phyloP scores from a whole-genome alignment of 495 filamentous ascomycete genomes.

The Evansstolkia leycettana region DNA sequence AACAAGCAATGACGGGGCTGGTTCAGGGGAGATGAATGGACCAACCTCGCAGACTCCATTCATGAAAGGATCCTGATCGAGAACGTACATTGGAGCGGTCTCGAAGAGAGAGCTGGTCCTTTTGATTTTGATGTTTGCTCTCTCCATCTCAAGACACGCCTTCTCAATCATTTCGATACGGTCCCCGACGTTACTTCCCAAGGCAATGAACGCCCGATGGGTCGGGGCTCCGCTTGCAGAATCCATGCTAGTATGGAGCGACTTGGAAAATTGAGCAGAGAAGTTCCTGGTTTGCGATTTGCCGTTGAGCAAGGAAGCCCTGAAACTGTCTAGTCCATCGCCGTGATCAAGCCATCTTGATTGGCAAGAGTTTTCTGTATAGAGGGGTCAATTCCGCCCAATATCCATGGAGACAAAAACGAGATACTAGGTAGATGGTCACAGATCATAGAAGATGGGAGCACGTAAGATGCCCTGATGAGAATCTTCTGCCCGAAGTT shows the following conservation, averaged over 20 bases:
- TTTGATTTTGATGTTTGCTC: constrained; percentile 55
- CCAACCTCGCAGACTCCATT: constrained; percentile 90
- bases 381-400: no score
- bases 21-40: no score
- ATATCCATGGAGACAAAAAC: no score
- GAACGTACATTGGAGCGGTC: constrained; percentile 91
- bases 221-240: constrained; percentile 5
- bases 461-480: no score
- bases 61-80: constrained; percentile 76
- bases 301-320: neutral
- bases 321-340: neutral
- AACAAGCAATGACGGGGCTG: neutral
- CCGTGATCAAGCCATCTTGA: no score
- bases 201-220: constrained; percentile 65
- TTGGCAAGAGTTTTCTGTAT: no score
- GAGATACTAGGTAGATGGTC: no score
- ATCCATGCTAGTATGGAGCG: constrained; percentile 8
- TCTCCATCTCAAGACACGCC: constrained; percentile 66
- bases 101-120: constrained; percentile 85
- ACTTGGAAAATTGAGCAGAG: constrained; percentile 3
- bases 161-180: constrained; percentile 69
- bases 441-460: no score
- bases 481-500: no score
- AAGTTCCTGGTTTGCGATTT: constrained; percentile 3
- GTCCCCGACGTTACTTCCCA: constrained; percentile 91